phyloP scores from a whole-genome alignment of 1,284 basidiomycete species.

The Cutaneotrichosporon mucoides region DNA sequence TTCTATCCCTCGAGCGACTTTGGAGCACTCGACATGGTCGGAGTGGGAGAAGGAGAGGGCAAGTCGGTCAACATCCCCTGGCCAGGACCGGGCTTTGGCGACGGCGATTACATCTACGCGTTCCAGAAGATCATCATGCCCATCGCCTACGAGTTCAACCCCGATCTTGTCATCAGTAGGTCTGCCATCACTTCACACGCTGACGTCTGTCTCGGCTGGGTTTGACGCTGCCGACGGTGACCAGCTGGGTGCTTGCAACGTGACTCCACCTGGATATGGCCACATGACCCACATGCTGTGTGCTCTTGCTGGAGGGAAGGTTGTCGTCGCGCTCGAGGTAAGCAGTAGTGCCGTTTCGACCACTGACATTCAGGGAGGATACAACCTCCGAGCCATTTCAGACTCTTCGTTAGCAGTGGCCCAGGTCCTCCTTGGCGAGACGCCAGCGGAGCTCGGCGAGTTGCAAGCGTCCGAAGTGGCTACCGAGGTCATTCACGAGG shows the following conservation, averaged over 20 bases:
- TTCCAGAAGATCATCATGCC: constrained; percentile 97
- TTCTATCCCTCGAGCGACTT: constrained; percentile 93
- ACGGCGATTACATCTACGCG: constrained; percentile 94
- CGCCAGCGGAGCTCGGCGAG: constrained; percentile 67
- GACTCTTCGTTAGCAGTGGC: constrained; percentile 82
- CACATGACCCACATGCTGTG: constrained; percentile 98
- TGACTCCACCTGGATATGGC: constrained; percentile 90
- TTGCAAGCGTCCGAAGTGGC: constrained; percentile 70
- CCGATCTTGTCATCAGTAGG: constrained; percentile 92
- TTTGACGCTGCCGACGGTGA: constrained; percentile 96
- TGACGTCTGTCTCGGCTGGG: constrained; percentile 78
- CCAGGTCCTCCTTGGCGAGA: constrained; percentile 76
- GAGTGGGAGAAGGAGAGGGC: constrained; percentile 75
- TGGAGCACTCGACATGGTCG: constrained; percentile 78
- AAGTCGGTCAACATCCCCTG: constrained; percentile 96
- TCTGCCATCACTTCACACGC: constrained; percentile 1
- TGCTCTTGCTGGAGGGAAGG: constrained; percentile 78
- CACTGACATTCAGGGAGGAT: constrained; percentile 68
- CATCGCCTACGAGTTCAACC: constrained; percentile 91
- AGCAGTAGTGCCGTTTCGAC: constrained; percentile 7
- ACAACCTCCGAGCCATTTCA: constrained; percentile 86
- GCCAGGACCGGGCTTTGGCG: constrained; percentile 81
- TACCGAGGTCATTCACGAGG: constrained; percentile 80
- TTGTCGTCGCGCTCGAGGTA: constrained; percentile 93
- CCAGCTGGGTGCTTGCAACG: constrained; percentile 81